Conservation (phyloP, 2,329 filamentous ascomycete species). For the Epichloe uncinata region DNA sequence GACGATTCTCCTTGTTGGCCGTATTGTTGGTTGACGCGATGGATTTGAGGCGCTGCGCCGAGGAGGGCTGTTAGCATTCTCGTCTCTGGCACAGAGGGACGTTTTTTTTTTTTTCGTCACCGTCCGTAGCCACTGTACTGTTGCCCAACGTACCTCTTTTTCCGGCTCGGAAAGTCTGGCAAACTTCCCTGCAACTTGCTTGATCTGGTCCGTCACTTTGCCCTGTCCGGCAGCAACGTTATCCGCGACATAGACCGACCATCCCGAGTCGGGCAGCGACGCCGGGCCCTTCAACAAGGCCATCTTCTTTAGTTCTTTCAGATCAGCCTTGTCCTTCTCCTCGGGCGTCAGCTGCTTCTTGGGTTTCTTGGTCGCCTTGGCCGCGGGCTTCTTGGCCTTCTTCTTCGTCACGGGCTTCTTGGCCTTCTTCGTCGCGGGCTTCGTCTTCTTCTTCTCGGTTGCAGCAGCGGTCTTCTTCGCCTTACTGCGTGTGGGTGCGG, state of each 20-base stretch:
- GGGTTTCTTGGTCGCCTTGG: conserved; percentile 36
- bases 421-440: conserved; percentile 26
- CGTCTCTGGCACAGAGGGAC: neutral
- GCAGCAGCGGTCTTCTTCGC: conserved; percentile 9
- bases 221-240: conserved; percentile 11
- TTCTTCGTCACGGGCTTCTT: conserved; percentile 26
- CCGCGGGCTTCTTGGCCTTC: conserved; percentile 21
- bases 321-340: conserved; percentile 21
- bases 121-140: neutral
- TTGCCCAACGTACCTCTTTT: conserved; percentile 25
- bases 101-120: neutral
- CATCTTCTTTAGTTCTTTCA: conserved; percentile 24
- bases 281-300: conserved; percentile 29
- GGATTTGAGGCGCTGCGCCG: conserved; percentile 18
- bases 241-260: conserved; percentile 25
- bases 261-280: conserved; percentile 18
- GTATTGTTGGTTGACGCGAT: conserved; percentile 25
- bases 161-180: conserved; percentile 27
- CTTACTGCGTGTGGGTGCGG: conserved; percentile 7
- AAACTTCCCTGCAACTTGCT: conserved; percentile 20
- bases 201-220: conserved; percentile 12
- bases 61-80: neutral
- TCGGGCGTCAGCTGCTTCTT: conserved; percentile 24
- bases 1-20: conserved; percentile 25
- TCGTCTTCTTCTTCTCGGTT: conserved; percentile 13